Evolutionary conservation across 306 rosid species (phyloP), one percentile per base, ranked within the genome.

Genomic region (Sicyos baderoa): DNA sequence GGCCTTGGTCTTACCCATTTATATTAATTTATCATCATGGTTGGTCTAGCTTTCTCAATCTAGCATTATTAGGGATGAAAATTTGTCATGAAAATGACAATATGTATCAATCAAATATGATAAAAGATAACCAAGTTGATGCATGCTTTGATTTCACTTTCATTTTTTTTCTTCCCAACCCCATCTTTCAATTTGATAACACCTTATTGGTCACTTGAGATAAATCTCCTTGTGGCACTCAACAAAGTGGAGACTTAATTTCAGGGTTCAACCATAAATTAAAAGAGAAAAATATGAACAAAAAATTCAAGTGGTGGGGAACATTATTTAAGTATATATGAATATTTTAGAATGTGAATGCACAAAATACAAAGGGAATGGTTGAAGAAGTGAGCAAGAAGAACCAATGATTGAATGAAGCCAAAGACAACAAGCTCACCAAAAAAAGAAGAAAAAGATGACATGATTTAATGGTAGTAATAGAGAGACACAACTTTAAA

Each of bases 21-120:
- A 4, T 27, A 63, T 18, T 35, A 35, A 35, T 1, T 63, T 37
- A 32, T 10, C 27, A 63, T 63, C 52, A 63, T 63, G 52, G 47
- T n/a, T 25, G 52, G 25, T 55, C 18, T 1, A 22, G 61, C 44
- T 53, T 55, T 17, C 17, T 72, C 27, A 64, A 72, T 74, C 42
- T 54, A 17, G 29, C 52, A 55, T 77, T 40, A 77, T 77, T 40
- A 56, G 57, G 74, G 72, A 18, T 40, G 71, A 14, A 19, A 23
- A 14, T 58, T 66, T 66, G 64, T 67, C 74, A 66, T 77, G 68
- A 62, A 37, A 55, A 17, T 67, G 70, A 59, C 32, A 25, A 71
- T 58, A n/a, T 63, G 70, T 64, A 9, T 18, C 53, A 64, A 64
- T 64, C 70, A 64, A 19, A 64, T 64, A 16, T 52, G n/a, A 64